Evolutionary conservation across 805 yeast species (phyloP), one percentile per base, ranked within the genome.

Genomic region (Ogataea trehalophila): DNA sequence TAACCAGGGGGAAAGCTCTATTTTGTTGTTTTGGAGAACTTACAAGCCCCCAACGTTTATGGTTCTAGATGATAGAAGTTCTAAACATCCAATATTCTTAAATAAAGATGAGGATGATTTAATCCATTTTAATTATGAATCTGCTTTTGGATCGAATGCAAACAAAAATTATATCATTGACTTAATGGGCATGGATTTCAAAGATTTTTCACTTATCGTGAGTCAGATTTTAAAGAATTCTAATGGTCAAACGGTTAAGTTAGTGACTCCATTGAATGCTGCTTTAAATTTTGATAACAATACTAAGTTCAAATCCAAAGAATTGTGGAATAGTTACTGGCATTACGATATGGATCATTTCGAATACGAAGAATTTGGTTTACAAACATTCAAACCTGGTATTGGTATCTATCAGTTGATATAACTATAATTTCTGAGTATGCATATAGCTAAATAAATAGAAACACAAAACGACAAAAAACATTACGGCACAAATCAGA

Each of bases 31-130:
- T 89, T 92, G 98, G 98, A 81, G 89, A 63, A 89, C 97, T 0
- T 94, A 92, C 57, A 78, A 88, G 4, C 97, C 98, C 0, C 98
- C 99, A 3, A 77, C 88, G 5, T 94, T 96, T 96, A 63, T 92
- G 48, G 37, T 65, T 6, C 49, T 42, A 2, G 45, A 45, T n/a
- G 22, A 45, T 13, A 17, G 38, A 37, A 17, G 34, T 38, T 8
- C 35, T 11, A 31, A 42, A 20, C 26, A 43, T 15, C 22, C 36
- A n/a, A 13, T 26, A 2, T 52, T 46, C 42, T 46, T 52, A 22
- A 62, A 60, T 44, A 48, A 44, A 31, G 60, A 63, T 43, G 56
- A 56, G 22, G 48, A 47, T 9, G 65, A 65, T 42, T 52, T 54
- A 17, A 36, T 51, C n/a, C 39, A 53, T 18, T 51, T 54, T 39